Conservation (phyloP, 495 filamentous ascomycete species). For the Trichoderma gamsii region DNA sequence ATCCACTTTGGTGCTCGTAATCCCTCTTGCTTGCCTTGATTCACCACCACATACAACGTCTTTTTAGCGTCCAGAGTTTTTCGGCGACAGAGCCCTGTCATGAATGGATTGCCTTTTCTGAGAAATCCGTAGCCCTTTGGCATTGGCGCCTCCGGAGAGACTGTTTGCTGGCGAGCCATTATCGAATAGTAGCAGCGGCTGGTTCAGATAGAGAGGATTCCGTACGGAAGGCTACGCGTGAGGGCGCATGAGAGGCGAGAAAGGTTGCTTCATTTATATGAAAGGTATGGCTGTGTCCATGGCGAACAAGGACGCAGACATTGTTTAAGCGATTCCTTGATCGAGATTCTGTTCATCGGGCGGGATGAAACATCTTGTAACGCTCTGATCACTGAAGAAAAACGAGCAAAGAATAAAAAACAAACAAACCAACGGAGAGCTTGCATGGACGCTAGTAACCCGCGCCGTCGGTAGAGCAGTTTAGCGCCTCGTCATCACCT, state of each 20-base stretch:
- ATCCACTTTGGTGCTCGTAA: conserved; percentile 34
- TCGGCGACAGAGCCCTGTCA: conserved; percentile 34
- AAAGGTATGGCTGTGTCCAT: background rate
- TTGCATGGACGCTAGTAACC: too few relatives aligned
- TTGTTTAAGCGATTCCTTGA: background rate
- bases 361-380: background rate
- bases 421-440: too few relatives aligned
- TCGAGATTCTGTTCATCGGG: background rate
- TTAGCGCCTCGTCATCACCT: background rate
- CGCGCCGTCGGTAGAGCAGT: too few relatives aligned
- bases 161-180: background rate
- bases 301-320: background rate
- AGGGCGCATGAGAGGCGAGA: background rate
- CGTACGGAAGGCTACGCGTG: background rate
- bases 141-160: conserved; percentile 19
- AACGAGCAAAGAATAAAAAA: background rate
- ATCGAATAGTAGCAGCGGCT: background rate
- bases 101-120: conserved; percentile 33
- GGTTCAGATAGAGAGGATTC: background rate
- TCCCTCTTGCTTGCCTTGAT: conserved; percentile 24
- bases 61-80: conserved; percentile 25
- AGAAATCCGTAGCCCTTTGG: conserved; percentile 33
- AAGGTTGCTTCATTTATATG: background rate
- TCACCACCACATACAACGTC: conserved; percentile 30
- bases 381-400: background rate